Base-by-base conservation (phyloP, 2,329 filamentous ascomycete genomes). In the Sclerotinia minor region DNA sequence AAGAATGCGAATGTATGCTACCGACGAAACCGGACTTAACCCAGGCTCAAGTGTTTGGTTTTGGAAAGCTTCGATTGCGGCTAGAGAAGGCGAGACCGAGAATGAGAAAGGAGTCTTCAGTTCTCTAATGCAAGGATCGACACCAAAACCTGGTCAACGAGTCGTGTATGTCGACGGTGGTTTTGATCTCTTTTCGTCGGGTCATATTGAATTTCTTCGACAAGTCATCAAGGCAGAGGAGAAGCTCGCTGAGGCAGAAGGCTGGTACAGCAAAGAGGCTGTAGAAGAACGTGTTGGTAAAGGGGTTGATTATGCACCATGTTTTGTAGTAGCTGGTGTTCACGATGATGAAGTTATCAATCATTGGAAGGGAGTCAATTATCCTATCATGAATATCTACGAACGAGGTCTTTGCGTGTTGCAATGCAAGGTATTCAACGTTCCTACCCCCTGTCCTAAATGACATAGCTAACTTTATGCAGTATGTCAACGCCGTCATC, bases 361-460 rank as follows among this genome's bases (percentile, higher is more conserved):
- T 80, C 83, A 90, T 75, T 96, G 93, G 91, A 98, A 98, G 80
- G 94, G 95, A 47, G 85, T 97, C 75, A 99, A 99, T 81, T 99
- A 97, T 77, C 95, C 95, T 35, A 98, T 99, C 81, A 99, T 99
- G 95, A 99, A 98, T 82, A 94, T 97, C 68, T 97, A 94, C 75
- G 95, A 99, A 82, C 90, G 95, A 53, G 94, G 94, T 1, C 87
- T 99, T 29, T 99, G 95, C 78, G 94, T 98, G 41, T 82, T 98
- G 71, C 95, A 99, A 77, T 99, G 95, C 83, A 90, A 90, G 79
- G 92, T 94, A 83, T 75, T 86, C 17, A 49, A 13, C 45, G 5
- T 58, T 32, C 64, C 38, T n/a, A 29, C 66, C 41, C 59, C 19
- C 50, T 45, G 15, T 44, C 19, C 41, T 19, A 41, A n/a, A 52